These are phyloP conservation scores for Pseudopyricularia cyperi DNA, from an alignment of 2,329 filamentous ascomycete genomes.

Conservation along the genomic window DNA sequence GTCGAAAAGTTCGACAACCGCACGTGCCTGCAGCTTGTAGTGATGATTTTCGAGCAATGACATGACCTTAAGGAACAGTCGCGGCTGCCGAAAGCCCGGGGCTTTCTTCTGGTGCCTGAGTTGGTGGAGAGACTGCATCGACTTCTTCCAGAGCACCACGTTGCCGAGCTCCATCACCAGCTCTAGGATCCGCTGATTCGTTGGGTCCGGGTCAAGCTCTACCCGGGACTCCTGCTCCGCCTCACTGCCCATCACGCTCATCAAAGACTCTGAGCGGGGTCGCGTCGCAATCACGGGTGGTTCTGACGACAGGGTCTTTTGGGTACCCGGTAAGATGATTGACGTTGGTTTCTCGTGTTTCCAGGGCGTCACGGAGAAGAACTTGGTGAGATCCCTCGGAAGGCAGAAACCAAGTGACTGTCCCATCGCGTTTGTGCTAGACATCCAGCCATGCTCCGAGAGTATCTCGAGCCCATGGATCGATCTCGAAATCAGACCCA, in stretches of 20 bases:
- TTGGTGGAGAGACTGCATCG: conserved; percentile 68
- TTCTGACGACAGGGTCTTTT: conserved; percentile 36
- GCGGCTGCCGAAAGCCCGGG: conserved; percentile 59
- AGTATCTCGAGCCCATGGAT: conserved; percentile 86
- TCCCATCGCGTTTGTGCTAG: conserved; percentile 72
- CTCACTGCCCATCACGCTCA: conserved; percentile 12
- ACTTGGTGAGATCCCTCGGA: conserved; percentile 60
- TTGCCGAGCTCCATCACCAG: conserved; percentile 83
- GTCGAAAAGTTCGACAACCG: conserved; percentile 90
- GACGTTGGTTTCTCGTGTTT: conserved; percentile 33
- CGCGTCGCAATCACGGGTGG: conserved; percentile 27
- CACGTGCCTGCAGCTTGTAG: conserved; percentile 74
- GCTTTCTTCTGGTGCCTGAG: conserved; percentile 65
- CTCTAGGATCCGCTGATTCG: conserved; percentile 68
- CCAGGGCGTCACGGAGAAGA: conserved; percentile 61
- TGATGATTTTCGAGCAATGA: conserved; percentile 77
- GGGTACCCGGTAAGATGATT: conserved; percentile 34
- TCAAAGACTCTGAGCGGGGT: conserved; percentile 23
- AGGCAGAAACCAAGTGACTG: conserved; percentile 79
- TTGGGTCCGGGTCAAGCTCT: conserved; percentile 25
- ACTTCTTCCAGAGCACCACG: conserved; percentile 81
- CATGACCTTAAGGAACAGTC: conserved; percentile 77
- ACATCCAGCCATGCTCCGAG: conserved; percentile 83
- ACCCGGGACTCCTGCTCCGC: conserved; percentile 14
- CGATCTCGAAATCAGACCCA: conserved; percentile 85